Base-by-base conservation (phyloP, 2,329 filamentous ascomycete genomes). In the Arthrobotrys iridis region DNA sequence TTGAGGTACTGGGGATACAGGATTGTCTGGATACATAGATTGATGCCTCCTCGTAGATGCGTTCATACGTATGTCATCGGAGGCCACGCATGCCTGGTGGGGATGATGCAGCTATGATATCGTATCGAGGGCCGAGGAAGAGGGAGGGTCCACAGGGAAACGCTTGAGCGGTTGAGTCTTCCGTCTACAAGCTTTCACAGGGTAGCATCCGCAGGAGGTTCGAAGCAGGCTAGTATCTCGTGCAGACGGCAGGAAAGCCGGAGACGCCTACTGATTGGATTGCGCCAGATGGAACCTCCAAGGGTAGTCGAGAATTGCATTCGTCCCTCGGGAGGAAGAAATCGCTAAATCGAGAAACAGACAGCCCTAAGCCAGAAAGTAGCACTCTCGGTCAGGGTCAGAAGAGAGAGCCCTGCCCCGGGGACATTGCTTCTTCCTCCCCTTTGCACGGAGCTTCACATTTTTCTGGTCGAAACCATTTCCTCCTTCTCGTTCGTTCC, bases 21-120 rank as follows among this genome's bases (percentile, higher is more conserved):
- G 24, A 66, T 52, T n/a, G 26, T 66, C 30, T 66, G 33, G 24
- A 57, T 33, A 35, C 26, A 70, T 48, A 63, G 15, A 46, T 55
- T 60, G 45, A 45, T 48, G 33, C 28, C 40, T n/a, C n/a, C n/a
- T 41, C 40, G 41, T 37, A 45, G 28, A 75, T 75, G 71, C 46
- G 58, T 58, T 67, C 71, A 75, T 68, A 48, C 18, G 57, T 46
- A 75, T 75, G 71, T 75, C 71, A 75, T 75, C 46, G 57, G 50
- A 48, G 60, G 62, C 62, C 60, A 67, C 62, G 55, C 46, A 55
- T 46, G 45, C 45, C 26, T 35, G 37, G 37, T 41, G 6, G 11
- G 26, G 48, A 55, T 52, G 57, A 28, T 70, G 65, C 65, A 70
- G 10, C 8, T 24, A 48, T 66, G 48, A 46, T 67, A 59, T 67